Percentiles rank a stretch among this genome's conserved stretches.
These are phyloP conservation scores for Pichia pseudocactophila DNA, from an alignment of 805 yeast genomes.

Conservation along the genomic window DNA sequence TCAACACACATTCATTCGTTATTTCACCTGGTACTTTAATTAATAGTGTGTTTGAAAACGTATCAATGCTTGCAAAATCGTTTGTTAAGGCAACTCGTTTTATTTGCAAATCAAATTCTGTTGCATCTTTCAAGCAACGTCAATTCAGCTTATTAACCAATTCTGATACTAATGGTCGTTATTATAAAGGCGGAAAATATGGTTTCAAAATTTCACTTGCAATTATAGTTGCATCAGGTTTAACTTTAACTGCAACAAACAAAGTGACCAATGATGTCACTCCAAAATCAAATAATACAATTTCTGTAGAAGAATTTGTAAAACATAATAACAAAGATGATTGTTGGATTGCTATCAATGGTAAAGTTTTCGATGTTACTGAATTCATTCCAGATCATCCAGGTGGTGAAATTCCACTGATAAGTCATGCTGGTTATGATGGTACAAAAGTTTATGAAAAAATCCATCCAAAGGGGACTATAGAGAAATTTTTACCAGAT, in stretches of 20 bases:
- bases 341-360: conserved; percentile 81
- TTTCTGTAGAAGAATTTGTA: conserved; percentile 34
- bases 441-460: conserved; percentile 72
- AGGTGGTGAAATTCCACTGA: conserved; percentile 40
- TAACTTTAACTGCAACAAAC: not conserved
- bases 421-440: conserved; percentile 42
- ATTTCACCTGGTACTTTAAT: no score
- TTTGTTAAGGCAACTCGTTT: no score
- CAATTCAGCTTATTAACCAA: no score
- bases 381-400: conserved; percentile 42
- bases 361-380: conserved; percentile 71
- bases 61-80: conserved; percentile 6
- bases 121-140: no score
- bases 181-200: no score
- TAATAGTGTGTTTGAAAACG: no score
- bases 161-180: no score
- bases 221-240: conserved; percentile 1
- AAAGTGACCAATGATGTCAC: conserved; percentile 9
- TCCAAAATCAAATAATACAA: conserved; percentile 1
- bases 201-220: not conserved
- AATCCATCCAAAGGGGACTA: conserved; percentile 82
- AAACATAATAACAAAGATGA: conserved; percentile 50
- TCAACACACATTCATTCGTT: no score
- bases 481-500: conserved; percentile 49
- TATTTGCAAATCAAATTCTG: no score